phyloP scores from a whole-genome alignment of 1,284 basidiomycete genomes.

The Mycena citricolor region DNA sequence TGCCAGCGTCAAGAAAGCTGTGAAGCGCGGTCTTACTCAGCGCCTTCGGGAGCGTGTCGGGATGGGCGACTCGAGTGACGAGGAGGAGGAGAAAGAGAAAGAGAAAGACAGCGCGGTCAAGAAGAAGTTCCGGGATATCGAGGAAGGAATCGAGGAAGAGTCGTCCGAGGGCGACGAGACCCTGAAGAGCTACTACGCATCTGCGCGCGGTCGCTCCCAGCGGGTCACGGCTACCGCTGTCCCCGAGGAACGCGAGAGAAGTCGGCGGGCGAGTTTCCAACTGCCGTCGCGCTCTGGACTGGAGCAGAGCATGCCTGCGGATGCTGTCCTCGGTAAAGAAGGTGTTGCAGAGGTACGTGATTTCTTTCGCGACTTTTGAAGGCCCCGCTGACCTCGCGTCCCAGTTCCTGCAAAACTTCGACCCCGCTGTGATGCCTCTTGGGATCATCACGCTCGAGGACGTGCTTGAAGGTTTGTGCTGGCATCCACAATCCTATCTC shows the following conservation, averaged over 20 bases:
- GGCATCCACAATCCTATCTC: not conserved
- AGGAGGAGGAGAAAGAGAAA: constrained; percentile 39
- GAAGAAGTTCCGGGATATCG: constrained; percentile 28
- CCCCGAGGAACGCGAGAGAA: constrained; percentile 23
- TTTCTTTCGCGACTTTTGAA: not conserved
- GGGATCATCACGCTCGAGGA: constrained; percentile 95
- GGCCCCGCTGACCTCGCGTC: constrained; percentile 2
- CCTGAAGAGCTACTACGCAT: constrained; percentile 10
- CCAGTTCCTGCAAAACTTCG: constrained; percentile 74
- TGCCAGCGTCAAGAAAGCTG: constrained; percentile 64
- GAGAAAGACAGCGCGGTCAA: constrained; percentile 34
- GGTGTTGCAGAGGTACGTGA: constrained; percentile 62
- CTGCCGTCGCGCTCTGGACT: constrained; percentile 44
- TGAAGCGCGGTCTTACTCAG: constrained; percentile 71
- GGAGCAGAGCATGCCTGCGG: constrained; percentile 83
- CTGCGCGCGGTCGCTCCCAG: too few relatives aligned
- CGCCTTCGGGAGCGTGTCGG: constrained; percentile 64
- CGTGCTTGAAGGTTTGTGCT: constrained; percentile 73
- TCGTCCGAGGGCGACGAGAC: constrained; percentile 34
- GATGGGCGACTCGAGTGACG: constrained; percentile 57
- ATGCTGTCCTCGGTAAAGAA: constrained; percentile 73
- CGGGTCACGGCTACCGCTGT: constrained; percentile 1
- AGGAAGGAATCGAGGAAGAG: constrained; percentile 31
- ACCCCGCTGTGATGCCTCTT: constrained; percentile 74
- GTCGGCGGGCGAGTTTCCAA: constrained; percentile 45